Evolutionary conservation across 352 stramenopile species (phyloP).

Genomic region (Pythium dissotocum): DNA sequence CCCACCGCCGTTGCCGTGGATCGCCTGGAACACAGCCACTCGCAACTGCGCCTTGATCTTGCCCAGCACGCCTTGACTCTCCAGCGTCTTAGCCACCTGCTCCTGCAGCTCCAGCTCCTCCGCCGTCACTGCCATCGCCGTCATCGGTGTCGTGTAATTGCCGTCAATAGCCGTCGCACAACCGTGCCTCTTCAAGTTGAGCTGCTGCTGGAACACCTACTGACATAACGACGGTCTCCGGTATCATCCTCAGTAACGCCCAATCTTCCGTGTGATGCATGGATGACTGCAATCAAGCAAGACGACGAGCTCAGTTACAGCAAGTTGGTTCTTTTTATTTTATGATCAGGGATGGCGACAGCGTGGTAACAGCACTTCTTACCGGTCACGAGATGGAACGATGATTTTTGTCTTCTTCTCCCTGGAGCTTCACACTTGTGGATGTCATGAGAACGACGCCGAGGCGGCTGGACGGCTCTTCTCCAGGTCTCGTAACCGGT

Average conservation of each 20-base stretch:
- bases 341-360: neutral
- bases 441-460: conserved; percentile 23
- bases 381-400: neutral
- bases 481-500: conserved; percentile 20
- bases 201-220: neutral
- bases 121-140: conserved; percentile 34
- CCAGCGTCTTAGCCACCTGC: conserved; percentile 54
- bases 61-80: conserved; percentile 60
- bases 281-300: no score
- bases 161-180: neutral
- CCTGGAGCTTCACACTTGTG: neutral
- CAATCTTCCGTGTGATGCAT: no score
- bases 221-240: conserved; percentile 5
- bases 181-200: conserved; percentile 12
- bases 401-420: neutral
- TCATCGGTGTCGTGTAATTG: conserved; percentile 22
- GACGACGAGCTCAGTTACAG: neutral
- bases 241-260: neutral
- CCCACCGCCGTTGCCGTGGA: conserved; percentile 45
- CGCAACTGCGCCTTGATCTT: conserved; percentile 82
- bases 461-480: neutral
- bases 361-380: neutral
- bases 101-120: conserved; percentile 71
- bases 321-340: conserved; percentile 4
- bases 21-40: conserved; percentile 74